Evolutionary conservation across 1,139 yeast species (phyloP).

Genomic region (Magnusiomyces tetraspermus): DNA sequence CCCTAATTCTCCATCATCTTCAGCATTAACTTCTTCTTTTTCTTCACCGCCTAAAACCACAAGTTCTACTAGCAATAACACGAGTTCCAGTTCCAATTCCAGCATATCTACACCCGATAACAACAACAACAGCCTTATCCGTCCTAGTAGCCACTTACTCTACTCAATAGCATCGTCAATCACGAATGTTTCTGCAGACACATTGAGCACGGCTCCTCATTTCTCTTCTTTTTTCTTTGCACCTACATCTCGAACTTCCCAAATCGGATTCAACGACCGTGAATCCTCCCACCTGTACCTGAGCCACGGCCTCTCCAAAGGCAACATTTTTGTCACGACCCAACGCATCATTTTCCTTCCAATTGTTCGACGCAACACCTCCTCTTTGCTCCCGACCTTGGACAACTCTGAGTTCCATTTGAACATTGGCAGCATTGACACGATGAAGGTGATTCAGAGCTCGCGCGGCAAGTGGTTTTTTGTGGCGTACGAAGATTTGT

Average conservation of each 20-base stretch:
- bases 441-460: conserved; percentile 25
- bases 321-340: conserved; percentile 26
- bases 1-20: neutral
- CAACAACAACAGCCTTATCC: neutral
- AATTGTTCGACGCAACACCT: conserved; percentile 6
- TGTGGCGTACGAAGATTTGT: conserved; percentile 20
- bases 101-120: neutral
- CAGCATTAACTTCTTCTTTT: neutral
- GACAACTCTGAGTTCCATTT: conserved; percentile 21
- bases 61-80: neutral
- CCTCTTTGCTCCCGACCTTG: neutral
- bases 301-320: conserved; percentile 21
- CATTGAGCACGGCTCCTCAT: neutral
- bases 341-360: conserved; percentile 28
- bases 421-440: conserved; percentile 22
- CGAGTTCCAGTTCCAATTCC: neutral
- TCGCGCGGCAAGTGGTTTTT: conserved; percentile 20
- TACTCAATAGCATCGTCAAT: neutral
- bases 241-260: neutral
- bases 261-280: neutral
- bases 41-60: neutral
- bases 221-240: neutral
- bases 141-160: neutral
- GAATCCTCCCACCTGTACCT: conserved; percentile 20
- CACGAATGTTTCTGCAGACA: neutral